These are phyloP conservation scores for Azolla pinnata DNA, from an alignment of 75 land plant species.

Conservation along the genomic window DNA sequence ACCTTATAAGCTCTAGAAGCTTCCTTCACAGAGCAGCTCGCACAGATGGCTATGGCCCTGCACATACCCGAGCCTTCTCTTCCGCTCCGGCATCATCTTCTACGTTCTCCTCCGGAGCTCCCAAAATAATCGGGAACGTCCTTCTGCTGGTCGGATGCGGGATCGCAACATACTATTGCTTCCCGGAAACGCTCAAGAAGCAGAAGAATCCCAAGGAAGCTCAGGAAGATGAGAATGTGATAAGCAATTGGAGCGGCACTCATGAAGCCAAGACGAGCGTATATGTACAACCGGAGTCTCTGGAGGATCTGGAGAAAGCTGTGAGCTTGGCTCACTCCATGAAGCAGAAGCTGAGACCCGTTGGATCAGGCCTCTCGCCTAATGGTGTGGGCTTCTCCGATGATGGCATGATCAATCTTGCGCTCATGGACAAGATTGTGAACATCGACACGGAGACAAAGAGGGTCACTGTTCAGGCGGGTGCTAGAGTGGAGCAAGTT, in stretches of 20 bases:
- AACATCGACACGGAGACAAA: slow-evolving; percentile 67
- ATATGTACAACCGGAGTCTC: slow-evolving; percentile 71
- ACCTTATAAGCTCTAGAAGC: too few species aligned
- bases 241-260: slow-evolving; percentile 96
- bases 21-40: too few species aligned
- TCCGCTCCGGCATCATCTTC: slow-evolving; percentile 25
- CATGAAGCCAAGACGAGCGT: slow-evolving; percentile 71
- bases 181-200: slow-evolving; percentile 68
- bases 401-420: slow-evolving; percentile 88
- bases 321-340: slow-evolving; percentile 48
- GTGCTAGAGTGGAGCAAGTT: slow-evolving; percentile 70
- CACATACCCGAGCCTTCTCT: slow-evolving; percentile 2
- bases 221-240: slow-evolving; percentile 52
- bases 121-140: slow-evolving; percentile 59
- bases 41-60: too few species aligned
- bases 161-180: slow-evolving; percentile 82
- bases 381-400: slow-evolving; percentile 84
- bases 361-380: slow-evolving; percentile 95
- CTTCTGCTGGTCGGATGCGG: slow-evolving; percentile 65
- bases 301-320: slow-evolving; percentile 52
- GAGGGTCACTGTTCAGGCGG: slow-evolving; percentile 77
- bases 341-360: slow-evolving; percentile 60
- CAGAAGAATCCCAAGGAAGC: slow-evolving; percentile 42
- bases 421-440: slow-evolving; percentile 84
- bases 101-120: slow-evolving; percentile 35